These are phyloP conservation scores for Aspergillus persii DNA, from an alignment of 2,329 filamentous ascomycete genomes.

Conservation along the genomic window DNA sequence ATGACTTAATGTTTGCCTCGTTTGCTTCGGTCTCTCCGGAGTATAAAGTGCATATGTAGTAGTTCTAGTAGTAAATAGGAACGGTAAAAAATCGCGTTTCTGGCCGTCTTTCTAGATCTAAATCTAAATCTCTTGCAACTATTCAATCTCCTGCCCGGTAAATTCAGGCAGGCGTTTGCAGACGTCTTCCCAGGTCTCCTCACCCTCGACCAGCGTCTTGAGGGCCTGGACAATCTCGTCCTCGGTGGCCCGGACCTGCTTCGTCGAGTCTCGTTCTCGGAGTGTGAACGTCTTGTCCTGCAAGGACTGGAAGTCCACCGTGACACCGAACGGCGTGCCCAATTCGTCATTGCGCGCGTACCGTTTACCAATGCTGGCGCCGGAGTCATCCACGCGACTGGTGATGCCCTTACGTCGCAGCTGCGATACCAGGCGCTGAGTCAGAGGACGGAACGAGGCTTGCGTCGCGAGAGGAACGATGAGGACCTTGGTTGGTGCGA, in stretches of 20 bases:
- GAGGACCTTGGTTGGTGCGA: slow-evolving; percentile 94
- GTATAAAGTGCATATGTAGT: too few species aligned
- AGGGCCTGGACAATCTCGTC: slow-evolving; percentile 76
- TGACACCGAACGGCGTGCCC: slow-evolving; percentile 90
- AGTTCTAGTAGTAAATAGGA: too few species aligned
- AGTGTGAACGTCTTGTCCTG: slow-evolving; percentile 85
- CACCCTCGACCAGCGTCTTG: slow-evolving; percentile 60
- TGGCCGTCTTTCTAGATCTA: neutral
- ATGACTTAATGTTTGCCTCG: neutral
- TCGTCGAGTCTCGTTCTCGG: slow-evolving; percentile 84
- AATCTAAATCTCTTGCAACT: slow-evolving; percentile 13
- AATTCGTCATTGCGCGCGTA: slow-evolving; percentile 95
- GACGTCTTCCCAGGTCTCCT: slow-evolving; percentile 68
- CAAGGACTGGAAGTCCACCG: slow-evolving; percentile 91
- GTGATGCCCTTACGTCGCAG: slow-evolving; percentile 76
- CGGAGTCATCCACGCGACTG: slow-evolving; percentile 84
- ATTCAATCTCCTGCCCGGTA: slow-evolving; percentile 66
- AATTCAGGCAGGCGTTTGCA: slow-evolving; percentile 78
- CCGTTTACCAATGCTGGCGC: slow-evolving; percentile 89
- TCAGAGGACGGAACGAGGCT: slow-evolving; percentile 73
- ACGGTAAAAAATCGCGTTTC: too few species aligned
- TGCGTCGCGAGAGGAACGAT: slow-evolving; percentile 86
- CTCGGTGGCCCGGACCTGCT: slow-evolving; percentile 81
- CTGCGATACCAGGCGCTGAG: slow-evolving; percentile 69
- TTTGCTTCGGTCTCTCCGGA: neutral